phyloP scores from a whole-genome alignment of 306 rosid genomes.

The Dalbergia cochinchinensis region DNA sequence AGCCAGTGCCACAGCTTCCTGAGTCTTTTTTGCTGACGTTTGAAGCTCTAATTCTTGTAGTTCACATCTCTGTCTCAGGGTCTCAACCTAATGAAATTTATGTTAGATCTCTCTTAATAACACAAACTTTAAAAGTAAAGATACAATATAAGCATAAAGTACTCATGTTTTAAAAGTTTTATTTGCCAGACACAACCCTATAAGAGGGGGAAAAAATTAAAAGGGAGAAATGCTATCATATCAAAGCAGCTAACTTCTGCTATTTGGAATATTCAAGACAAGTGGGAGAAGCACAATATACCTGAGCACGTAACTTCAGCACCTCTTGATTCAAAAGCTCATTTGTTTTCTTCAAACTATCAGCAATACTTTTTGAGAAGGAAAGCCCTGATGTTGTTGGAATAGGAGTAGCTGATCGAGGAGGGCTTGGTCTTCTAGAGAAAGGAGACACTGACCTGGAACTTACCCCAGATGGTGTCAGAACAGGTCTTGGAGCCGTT shows the following conservation, averaged over 20 bases:
- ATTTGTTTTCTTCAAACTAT: slow-evolving; percentile 92
- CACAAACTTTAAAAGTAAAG: not conserved
- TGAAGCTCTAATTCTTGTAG: slow-evolving; percentile 87
- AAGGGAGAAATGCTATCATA: not conserved
- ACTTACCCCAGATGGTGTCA: slow-evolving; percentile 79
- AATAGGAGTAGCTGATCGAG: slow-evolving; percentile 97
- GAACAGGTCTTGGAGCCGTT: slow-evolving; percentile 80
- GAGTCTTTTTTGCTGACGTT: slow-evolving; percentile 81
- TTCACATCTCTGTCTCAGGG: slow-evolving; percentile 82
- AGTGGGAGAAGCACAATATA: slow-evolving; percentile 46
- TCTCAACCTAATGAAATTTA: slow-evolving; percentile 71
- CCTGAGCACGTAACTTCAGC: slow-evolving; percentile 83
- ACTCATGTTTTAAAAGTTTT: not conserved
- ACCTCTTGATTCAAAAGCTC: slow-evolving; percentile 94
- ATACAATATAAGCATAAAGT: slow-evolving; percentile 8
- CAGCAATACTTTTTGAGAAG: slow-evolving; percentile 83
- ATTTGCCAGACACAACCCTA: slow-evolving; percentile 18
- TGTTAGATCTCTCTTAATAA: slow-evolving; percentile 33
- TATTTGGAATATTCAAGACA: slow-evolving; percentile 9
- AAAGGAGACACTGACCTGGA: slow-evolving; percentile 96
- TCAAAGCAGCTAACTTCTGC: slow-evolving; percentile 13
- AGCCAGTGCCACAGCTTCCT: slow-evolving; percentile 82
- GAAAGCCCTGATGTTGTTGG: slow-evolving; percentile 96
- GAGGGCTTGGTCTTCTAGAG: slow-evolving; percentile 95
- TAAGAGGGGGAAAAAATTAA: not conserved